phyloP scores from a whole-genome alignment of 495 filamentous ascomycete species.

The Tirmania nivea region DNA sequence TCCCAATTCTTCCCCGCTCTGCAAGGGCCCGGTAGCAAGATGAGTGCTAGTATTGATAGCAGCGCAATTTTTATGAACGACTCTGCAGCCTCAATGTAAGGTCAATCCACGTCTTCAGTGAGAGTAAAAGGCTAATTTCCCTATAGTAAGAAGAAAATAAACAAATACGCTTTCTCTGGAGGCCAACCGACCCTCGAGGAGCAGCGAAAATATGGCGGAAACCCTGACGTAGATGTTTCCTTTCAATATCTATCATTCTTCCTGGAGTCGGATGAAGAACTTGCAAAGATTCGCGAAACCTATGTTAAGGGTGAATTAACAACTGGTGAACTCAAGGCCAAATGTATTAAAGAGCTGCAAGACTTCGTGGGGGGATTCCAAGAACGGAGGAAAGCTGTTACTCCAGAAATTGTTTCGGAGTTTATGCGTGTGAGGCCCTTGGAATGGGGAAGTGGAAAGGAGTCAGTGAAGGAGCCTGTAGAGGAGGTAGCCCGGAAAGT shows the following conservation, averaged over 20 bases:
- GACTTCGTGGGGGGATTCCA: conserved; percentile 63
- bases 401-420: conserved; percentile 48
- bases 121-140: conserved; percentile 1
- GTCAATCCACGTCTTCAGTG: neutral
- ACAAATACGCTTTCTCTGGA: conserved; percentile 81
- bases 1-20: conserved; percentile 70
- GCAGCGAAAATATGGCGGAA: conserved; percentile 63
- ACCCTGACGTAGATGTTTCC: conserved; percentile 70
- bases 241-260: conserved; percentile 89
- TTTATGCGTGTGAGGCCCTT: conserved; percentile 54
- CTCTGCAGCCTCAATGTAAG: conserved; percentile 49
- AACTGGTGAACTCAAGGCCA: conserved; percentile 63
- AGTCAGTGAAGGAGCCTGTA: neutral
- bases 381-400: conserved; percentile 51
- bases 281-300: conserved; percentile 42
- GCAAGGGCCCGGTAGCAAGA: conserved; percentile 71
- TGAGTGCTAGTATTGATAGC: conserved; percentile 55
- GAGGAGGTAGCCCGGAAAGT: neutral
- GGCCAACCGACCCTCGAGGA: conserved; percentile 62
- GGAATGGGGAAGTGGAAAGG: conserved; percentile 31
- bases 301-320: conserved; percentile 58
- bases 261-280: conserved; percentile 67
- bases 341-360: conserved; percentile 61
- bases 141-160: conserved; percentile 60
- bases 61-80: conserved; percentile 78